Evolutionary conservation across 495 filamentous ascomycete species (phyloP).

Genomic region (Podospora comata): DNA sequence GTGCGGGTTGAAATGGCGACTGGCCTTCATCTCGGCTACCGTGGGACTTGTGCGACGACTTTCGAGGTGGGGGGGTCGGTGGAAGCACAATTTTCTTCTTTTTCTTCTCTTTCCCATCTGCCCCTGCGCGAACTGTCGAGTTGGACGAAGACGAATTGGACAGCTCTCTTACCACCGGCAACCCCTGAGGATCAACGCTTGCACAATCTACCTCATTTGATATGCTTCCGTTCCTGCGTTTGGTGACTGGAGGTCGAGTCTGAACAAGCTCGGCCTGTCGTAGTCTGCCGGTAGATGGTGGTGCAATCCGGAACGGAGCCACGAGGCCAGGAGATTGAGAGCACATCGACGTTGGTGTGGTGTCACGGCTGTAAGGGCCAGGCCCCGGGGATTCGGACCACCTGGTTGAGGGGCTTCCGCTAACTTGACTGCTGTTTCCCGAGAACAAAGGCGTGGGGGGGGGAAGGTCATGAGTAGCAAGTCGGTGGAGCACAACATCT

Average conservation of each 20-base stretch:
- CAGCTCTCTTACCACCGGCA: slow-evolving; percentile 63
- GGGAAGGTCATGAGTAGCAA: slow-evolving; percentile 59
- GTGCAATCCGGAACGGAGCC: slow-evolving; percentile 54
- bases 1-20: slow-evolving; percentile 32
- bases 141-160: slow-evolving; percentile 60
- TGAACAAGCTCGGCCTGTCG: slow-evolving; percentile 58
- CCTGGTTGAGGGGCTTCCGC: slow-evolving; percentile 85
- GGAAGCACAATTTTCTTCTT: slow-evolving; percentile 50
- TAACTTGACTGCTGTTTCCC: slow-evolving; percentile 51
- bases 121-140: slow-evolving; percentile 48
- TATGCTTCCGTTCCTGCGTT: slow-evolving; percentile 54
- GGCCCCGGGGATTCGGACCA: slow-evolving; percentile 89
- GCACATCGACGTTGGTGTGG: slow-evolving; percentile 92
- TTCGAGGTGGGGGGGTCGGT: slow-evolving; percentile 61
- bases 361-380: slow-evolving; percentile 76
- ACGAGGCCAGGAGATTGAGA: slow-evolving; percentile 88
- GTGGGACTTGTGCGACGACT: slow-evolving; percentile 58
- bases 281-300: slow-evolving; percentile 45
- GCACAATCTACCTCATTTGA: slow-evolving; percentile 49
- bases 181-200: slow-evolving; percentile 51
- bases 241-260: slow-evolving; percentile 65
- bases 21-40: slow-evolving; percentile 38
- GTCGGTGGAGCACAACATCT: slow-evolving; percentile 42
- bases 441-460: slow-evolving; percentile 64
- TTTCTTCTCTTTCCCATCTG: slow-evolving; percentile 45